A percentile compares a stretch with the other conserved stretches of the same genome.
Evolutionary conservation across 768 basidiomycete genomes (phyloP).

Genomic region (Lactarius hengduanensis): DNA sequence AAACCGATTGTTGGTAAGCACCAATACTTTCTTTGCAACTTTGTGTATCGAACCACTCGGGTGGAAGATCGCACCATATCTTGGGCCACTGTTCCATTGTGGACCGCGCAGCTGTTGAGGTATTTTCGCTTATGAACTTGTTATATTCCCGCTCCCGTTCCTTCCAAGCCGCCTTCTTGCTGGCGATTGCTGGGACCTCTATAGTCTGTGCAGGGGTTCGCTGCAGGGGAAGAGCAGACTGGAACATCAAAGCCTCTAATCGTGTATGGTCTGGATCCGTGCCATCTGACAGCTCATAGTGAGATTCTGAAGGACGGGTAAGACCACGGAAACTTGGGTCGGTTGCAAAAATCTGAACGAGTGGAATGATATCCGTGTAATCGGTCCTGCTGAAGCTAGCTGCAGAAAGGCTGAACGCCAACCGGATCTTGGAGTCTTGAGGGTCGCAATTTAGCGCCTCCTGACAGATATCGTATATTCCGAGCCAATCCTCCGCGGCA

Average conservation of each 20-base stretch:
- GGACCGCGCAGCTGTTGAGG: not conserved
- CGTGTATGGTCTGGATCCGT: not conserved
- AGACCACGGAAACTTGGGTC: not conserved
- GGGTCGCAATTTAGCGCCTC: not conserved
- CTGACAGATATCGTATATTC: not conserved
- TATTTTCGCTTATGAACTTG: no score
- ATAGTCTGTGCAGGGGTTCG: not conserved
- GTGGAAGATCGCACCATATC: not conserved
- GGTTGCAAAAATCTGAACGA: not conserved
- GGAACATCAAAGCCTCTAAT: not conserved
- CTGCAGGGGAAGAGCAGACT: not conserved
- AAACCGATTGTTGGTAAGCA: not conserved
- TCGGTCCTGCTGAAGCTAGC: not conserved
- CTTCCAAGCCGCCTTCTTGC: not conserved
- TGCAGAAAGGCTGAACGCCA: conserved; percentile 12
- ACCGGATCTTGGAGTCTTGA: not conserved
- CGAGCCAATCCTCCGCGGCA: conserved; percentile 7
- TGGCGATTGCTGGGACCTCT: not conserved
- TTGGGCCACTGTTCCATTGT: not conserved
- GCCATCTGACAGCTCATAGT: conserved; percentile 1
- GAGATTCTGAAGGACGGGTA: not conserved
- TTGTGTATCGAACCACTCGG: not conserved
- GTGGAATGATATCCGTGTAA: not conserved
- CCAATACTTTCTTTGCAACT: not conserved
- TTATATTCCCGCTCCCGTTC: not conserved